Conservation (phyloP, 768 basidiomycete genomes). For the Ephemerocybe angulata region DNA sequence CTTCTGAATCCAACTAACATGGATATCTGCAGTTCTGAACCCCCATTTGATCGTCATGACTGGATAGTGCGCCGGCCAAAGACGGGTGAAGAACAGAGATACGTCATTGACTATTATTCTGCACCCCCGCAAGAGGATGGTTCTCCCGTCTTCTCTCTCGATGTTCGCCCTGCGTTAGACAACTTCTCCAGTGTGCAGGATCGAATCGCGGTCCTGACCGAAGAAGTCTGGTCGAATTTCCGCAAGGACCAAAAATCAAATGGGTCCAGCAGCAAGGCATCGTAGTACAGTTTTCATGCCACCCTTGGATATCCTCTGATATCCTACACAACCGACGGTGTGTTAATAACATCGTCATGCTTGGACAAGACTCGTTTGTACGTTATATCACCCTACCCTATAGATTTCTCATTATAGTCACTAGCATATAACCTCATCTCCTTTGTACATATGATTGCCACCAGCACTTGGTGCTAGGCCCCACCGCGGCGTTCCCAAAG, state of each 20-base stretch:
- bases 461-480: too few relatives aligned
- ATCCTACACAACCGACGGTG: too few relatives aligned
- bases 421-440: too few relatives aligned
- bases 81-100: slow-evolving; percentile 81
- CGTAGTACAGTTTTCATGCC: not conserved
- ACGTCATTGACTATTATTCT: slow-evolving; percentile 98
- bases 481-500: too few relatives aligned
- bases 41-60: slow-evolving; percentile 97
- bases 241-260: slow-evolving; percentile 25
- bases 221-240: slow-evolving; percentile 59
- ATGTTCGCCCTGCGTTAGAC: slow-evolving; percentile 94
- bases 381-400: too few relatives aligned
- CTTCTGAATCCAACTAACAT: not conserved
- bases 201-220: slow-evolving; percentile 65
- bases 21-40: slow-evolving; percentile 61
- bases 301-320: not conserved
- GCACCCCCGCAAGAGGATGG: slow-evolving; percentile 87
- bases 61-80: slow-evolving; percentile 86
- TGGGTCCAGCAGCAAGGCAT: not conserved
- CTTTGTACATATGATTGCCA: too few relatives aligned
- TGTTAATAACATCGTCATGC: too few relatives aligned
- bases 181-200: slow-evolving; percentile 72
- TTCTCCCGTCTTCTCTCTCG: slow-evolving; percentile 90
- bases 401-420: too few relatives aligned
- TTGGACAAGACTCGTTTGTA: too few relatives aligned